Base-by-base conservation (phyloP, 2,329 filamentous ascomycete genomes). In the Alternaria metachromatica region DNA sequence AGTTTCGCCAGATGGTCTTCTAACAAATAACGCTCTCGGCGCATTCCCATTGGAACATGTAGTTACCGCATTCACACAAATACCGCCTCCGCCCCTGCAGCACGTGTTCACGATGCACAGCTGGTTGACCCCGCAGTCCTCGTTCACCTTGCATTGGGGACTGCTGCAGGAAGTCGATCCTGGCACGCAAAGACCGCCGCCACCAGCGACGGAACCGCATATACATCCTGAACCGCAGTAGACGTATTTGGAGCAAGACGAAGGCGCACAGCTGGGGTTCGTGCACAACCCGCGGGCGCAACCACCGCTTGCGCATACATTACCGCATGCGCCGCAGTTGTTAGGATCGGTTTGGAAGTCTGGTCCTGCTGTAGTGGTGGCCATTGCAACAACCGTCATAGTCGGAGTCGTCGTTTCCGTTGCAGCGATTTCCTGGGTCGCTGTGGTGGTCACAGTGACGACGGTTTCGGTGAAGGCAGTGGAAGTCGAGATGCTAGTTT, bases 271-370 rank as follows among this genome's bases (percentile, higher is more conserved):
- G 2, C 2, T 23, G 1, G 25, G 33, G 7, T 51, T 45, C 5
- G 37, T 45, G 41, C 56, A 59, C 0, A 45, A 3, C 5, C 56
- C 56, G 1, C 43, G 25, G 3, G n/a, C 18, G 48, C 57, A 59
- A 18, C 3, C 30, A 4, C 57, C 41, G 7, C 48, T 46, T 7
- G 48, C 18, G 5, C 56, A 59, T 0, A 58, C 56, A 1, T 49
- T 51, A n/a, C 56, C 56, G 6, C 56, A 59, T 2, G 23, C 33
- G 3, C 56, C 56, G 18, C 56, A 59, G 56, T 59, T 59, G 23
- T 59, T 44, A 2, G 46, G 25, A 2, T 59, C 56, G 10, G 4
- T 54, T 15, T n/a, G 25, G 23, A 59, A 43, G 26, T 59, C 15
- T 1, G 56, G 45, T 13, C 6, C 6, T n/a, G 46, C 4, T 5